Conservation (phyloP, 1,139 yeast genomes). For the Kurtzmaniella quercitrusa region DNA sequence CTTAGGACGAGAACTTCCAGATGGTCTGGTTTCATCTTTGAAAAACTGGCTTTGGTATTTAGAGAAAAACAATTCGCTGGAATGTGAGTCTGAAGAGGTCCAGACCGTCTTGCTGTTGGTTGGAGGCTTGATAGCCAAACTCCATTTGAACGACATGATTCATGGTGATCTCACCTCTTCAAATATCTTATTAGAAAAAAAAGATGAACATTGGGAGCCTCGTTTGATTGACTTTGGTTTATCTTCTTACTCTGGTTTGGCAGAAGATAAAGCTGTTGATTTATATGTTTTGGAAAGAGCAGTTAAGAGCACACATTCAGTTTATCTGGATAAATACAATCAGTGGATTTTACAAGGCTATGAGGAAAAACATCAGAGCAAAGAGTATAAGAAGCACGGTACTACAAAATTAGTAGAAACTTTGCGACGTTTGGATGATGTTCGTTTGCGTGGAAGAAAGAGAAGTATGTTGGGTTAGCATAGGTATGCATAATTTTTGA, state of each 20-base stretch:
- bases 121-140: slow-evolving; percentile 65
- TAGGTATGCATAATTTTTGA: too few relatives aligned
- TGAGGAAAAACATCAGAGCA: slow-evolving; percentile 30
- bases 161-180: slow-evolving; percentile 97
- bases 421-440: slow-evolving; percentile 68
- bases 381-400: slow-evolving; percentile 23
- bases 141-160: slow-evolving; percentile 75
- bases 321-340: slow-evolving; percentile 59
- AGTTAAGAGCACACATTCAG: slow-evolving; percentile 83
- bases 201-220: slow-evolving; percentile 34
- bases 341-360: slow-evolving; percentile 77
- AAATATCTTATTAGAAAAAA: slow-evolving; percentile 59
- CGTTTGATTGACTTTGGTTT: slow-evolving; percentile 89
- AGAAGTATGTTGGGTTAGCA: slow-evolving; percentile 82
- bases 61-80: slow-evolving; percentile 29
- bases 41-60: slow-evolving; percentile 71
- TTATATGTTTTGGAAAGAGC: slow-evolving; percentile 93
- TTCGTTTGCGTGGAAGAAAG: slow-evolving; percentile 88
- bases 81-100: slow-evolving; percentile 34
- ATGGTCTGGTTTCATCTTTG: slow-evolving; percentile 53
- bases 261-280: slow-evolving; percentile 96
- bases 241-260: slow-evolving; percentile 66
- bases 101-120: slow-evolving; percentile 43
- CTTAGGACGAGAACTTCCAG: slow-evolving; percentile 49
- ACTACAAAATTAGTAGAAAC: slow-evolving; percentile 51